Evolutionary conservation across 2,329 filamentous ascomycete genomes (phyloP).

Genomic region (Diaporthe sp.): DNA sequence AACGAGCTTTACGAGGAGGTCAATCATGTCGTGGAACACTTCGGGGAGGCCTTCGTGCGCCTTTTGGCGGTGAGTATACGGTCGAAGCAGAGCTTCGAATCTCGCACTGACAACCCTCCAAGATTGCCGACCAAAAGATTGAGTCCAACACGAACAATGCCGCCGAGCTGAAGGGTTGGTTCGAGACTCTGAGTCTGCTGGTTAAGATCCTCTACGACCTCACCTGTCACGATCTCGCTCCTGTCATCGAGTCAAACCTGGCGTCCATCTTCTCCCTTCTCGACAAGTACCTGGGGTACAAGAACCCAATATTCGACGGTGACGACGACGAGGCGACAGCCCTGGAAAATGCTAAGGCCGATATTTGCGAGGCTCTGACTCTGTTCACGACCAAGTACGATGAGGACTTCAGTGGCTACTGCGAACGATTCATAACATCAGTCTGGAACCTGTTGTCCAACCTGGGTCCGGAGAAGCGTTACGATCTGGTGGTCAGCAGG

Average conservation of each 20-base stretch:
- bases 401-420: constrained; percentile 87
- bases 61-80: constrained; percentile 75
- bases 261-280: constrained; percentile 80
- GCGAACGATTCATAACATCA: constrained; percentile 86
- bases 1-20: constrained; percentile 95
- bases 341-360: constrained; percentile 89
- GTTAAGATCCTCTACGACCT: constrained; percentile 96
- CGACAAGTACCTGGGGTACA: constrained; percentile 93
- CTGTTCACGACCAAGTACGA: constrained; percentile 96
- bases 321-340: constrained; percentile 93
- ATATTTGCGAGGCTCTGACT: constrained; percentile 91
- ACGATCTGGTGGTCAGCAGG: constrained; percentile 94
- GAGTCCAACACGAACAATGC: constrained; percentile 82
- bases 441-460: constrained; percentile 93
- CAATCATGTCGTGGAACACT: constrained; percentile 91
- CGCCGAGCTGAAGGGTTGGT: constrained; percentile 79
- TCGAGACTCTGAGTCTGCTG: constrained; percentile 87
- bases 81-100: too few relatives aligned
- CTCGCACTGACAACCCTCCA: not conserved
- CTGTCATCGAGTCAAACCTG: constrained; percentile 93
- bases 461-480: constrained; percentile 89
- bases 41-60: constrained; percentile 85
- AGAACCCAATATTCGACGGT: constrained; percentile 84
- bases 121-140: constrained; percentile 79
- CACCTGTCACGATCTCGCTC: constrained; percentile 96